phyloP scores from a whole-genome alignment of 805 yeast genomes.

The Schwanniomyces pseudopolymorphus region DNA sequence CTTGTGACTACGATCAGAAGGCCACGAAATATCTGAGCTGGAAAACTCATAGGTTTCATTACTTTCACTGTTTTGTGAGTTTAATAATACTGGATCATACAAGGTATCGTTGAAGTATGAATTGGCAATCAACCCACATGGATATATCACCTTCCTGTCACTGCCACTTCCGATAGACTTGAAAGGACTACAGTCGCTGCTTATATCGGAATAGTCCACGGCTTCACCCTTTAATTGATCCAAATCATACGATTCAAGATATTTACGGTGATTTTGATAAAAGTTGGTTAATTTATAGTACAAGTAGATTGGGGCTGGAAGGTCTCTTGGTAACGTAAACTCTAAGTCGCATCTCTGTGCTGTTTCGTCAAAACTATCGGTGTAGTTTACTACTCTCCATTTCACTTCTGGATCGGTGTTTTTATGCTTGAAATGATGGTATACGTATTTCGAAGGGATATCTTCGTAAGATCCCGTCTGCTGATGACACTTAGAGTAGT shows the following conservation, averaged over 20 bases:
- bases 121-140: constrained; percentile 95
- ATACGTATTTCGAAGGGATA: constrained; percentile 61
- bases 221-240: constrained; percentile 80
- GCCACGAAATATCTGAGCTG: constrained; percentile 78
- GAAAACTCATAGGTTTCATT: constrained; percentile 47
- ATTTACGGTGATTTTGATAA: constrained; percentile 92
- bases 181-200: constrained; percentile 36
- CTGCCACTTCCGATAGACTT: constrained; percentile 39
- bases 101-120: constrained; percentile 89
- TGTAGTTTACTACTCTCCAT: constrained; percentile 54
- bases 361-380: constrained; percentile 37
- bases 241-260: constrained; percentile 81
- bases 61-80: constrained; percentile 40
- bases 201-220: constrained; percentile 50
- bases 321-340: constrained; percentile 69
- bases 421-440: constrained; percentile 58
- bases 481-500: constrained; percentile 69
- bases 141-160: constrained; percentile 57
- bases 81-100: constrained; percentile 48
- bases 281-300: constrained; percentile 89
- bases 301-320: constrained; percentile 69
- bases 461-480: constrained; percentile 45
- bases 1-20: constrained; percentile 62
- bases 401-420: constrained; percentile 47
- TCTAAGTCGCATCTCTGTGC: constrained; percentile 58